phyloP scores from a whole-genome alignment of 345 rosid genomes.

The Hypericum perforatum region DNA sequence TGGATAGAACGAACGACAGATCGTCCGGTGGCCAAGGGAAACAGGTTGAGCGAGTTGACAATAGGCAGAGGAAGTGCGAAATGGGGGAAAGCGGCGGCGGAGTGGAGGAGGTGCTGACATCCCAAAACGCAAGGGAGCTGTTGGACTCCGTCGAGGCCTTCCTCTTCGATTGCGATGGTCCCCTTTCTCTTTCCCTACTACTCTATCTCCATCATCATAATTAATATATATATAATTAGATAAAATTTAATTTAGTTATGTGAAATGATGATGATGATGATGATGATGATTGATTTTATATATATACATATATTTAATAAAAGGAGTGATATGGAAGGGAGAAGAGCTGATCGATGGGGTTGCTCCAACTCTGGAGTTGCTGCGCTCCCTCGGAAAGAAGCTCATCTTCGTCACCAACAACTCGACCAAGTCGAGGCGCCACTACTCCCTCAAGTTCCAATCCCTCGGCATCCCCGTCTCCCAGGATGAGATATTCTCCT shows the following conservation, averaged over 20 bases:
- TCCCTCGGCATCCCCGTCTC: slow-evolving; percentile 67
- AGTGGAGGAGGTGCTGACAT: slow-evolving; percentile 15
- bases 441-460: slow-evolving; percentile 54
- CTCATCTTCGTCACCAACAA: slow-evolving; percentile 82
- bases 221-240: too few relatives aligned
- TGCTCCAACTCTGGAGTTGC: slow-evolving; percentile 43
- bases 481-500: slow-evolving; percentile 89
- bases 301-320: too few relatives aligned
- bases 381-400: slow-evolving; percentile 85
- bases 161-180: slow-evolving; percentile 72
- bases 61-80: not conserved
- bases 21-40: too few relatives aligned
- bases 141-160: slow-evolving; percentile 55
- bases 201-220: too few relatives aligned
- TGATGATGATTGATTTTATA: too few relatives aligned
- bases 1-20: too few relatives aligned
- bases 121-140: slow-evolving; percentile 28
- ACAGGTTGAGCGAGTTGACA: not conserved
- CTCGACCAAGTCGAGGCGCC: slow-evolving; percentile 64
- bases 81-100: not conserved
- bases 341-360: slow-evolving; percentile 72
- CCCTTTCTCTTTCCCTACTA: not conserved
- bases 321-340: slow-evolving; percentile 97
- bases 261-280: not conserved
- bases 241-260: not conserved